Evolutionary conservation across 1,284 basidiomycete species (phyloP), one percentile per base, ranked within the genome.

Genomic region (Lentinula novae-zelandiae): DNA sequence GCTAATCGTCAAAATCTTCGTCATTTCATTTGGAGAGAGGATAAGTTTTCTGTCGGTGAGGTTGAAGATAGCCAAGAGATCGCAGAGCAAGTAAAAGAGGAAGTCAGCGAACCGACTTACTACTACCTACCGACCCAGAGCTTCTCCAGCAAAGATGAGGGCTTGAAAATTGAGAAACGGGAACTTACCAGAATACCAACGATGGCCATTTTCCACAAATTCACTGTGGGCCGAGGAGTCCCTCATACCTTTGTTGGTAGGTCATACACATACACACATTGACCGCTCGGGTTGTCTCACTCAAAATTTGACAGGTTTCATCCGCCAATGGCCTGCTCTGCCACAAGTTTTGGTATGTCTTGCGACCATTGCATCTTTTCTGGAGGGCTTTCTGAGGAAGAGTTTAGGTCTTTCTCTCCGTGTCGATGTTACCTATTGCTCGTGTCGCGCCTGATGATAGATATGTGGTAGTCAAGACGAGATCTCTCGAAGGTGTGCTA

Each of bases 291-390:
- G 51, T 31, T 39, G 39, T 27, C 46, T 38, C 36, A 44, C 33
- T 50, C 33, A 39, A 60, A 36, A 38, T 13, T 33, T 38, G 13
- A 27, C n/a, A 79, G 78, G 73, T 6, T 83, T 83, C 66, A 68
- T 84, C 31, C 72, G 79, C 10, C 83, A 82, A 66, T 83, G 82
- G 79, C 84, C 84, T 42, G 78, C 82, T n/a, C 73, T 87, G 31
- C 85, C 85, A 52, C 75, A 78, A 7, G 75, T 85, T 38, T 80
- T 84, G 15, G 83, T 84, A 64, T 66, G 76, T 73, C 39, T 40
- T 17, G 42, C 1, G 27, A 2, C 7, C 17, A 39, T 34, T 34
- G 8, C 27, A 22, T 20, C 12, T 10, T n/a, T 3, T 27, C 3
- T 3, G 27, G 31, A 3, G n/a, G 13, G 5, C 1, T 15, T 9